phyloP scores from a whole-genome alignment of 1,139 yeast genomes.

The Kodamaea arcana region DNA sequence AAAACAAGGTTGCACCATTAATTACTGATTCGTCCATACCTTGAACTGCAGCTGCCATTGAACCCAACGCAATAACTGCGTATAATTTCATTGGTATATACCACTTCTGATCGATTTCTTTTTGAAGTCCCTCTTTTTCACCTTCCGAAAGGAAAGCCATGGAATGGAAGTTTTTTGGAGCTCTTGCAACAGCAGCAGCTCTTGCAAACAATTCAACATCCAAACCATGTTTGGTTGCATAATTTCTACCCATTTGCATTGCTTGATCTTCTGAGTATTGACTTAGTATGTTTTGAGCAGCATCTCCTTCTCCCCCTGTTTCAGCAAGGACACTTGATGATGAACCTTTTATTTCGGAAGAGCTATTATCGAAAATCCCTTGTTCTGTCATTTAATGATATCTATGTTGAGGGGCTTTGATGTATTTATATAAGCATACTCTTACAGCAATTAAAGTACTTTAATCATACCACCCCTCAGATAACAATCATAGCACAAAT shows the following conservation, averaged over 20 bases:
- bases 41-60: constrained; percentile 88
- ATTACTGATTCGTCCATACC: constrained; percentile 91
- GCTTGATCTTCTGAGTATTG: constrained; percentile 64
- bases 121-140: constrained; percentile 54
- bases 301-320: background rate
- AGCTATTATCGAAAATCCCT: constrained; percentile 4
- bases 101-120: constrained; percentile 62
- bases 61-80: constrained; percentile 65
- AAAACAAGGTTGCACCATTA: constrained; percentile 77
- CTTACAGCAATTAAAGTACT: too few relatives aligned
- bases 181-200: constrained; percentile 75
- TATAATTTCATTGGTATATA: constrained; percentile 56
- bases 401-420: too few relatives aligned
- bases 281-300: constrained; percentile 46
- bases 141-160: constrained; percentile 55
- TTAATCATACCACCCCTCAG: too few relatives aligned
- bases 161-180: constrained; percentile 55
- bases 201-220: constrained; percentile 64
- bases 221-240: constrained; percentile 57
- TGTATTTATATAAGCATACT: too few relatives aligned
- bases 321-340: background rate
- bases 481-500: too few relatives aligned
- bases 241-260: constrained; percentile 65
- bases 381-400: too few relatives aligned
- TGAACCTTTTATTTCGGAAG: too few relatives aligned